These are phyloP conservation scores for Lecanosticta acicola DNA, from an alignment of 2,329 filamentous ascomycete genomes.

Conservation along the genomic window DNA sequence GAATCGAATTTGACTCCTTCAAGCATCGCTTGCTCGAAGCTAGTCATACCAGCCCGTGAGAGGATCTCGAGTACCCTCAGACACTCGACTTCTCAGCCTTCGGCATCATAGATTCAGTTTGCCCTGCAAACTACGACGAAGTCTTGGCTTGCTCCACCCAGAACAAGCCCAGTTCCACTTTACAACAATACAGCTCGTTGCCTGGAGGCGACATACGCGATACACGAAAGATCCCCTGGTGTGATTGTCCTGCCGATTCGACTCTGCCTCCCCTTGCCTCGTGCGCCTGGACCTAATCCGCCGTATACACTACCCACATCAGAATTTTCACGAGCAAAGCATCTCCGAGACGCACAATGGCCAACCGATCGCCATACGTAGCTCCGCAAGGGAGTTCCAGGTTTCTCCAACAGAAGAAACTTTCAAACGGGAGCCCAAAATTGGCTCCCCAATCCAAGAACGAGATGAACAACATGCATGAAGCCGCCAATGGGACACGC, in stretches of 20 bases:
- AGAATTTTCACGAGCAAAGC: too few species aligned
- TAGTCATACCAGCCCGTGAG: constrained; percentile 7
- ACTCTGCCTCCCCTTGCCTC: too few species aligned
- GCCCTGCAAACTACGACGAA: constrained; percentile 24
- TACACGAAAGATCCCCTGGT: constrained; percentile 1
- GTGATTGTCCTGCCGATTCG: neutral
- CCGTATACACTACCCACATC: too few species aligned
- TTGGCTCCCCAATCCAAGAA: constrained; percentile 6
- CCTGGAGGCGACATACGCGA: constrained; percentile 25
- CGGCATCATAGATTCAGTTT: constrained; percentile 14
- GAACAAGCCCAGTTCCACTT: constrained; percentile 16
- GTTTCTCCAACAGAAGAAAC: constrained; percentile 14
- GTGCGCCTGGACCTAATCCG: too few species aligned
- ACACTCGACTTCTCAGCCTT: constrained; percentile 10
- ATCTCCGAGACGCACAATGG: too few species aligned
- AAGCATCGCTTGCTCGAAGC: constrained; percentile 22
- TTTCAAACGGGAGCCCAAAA: constrained; percentile 13
- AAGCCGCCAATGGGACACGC: constrained; percentile 8
- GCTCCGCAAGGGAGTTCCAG: constrained; percentile 12
- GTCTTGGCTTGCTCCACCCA: constrained; percentile 17
- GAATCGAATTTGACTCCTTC: constrained; percentile 18
- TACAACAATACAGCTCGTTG: constrained; percentile 22
- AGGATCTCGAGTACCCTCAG: constrained; percentile 1
- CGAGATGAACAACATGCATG: constrained; percentile 13
- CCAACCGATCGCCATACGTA: constrained; percentile 7